Evolutionary conservation across 192 early-diverging fungal genomes (phyloP).

Genomic region (Mortierella antarctica): DNA sequence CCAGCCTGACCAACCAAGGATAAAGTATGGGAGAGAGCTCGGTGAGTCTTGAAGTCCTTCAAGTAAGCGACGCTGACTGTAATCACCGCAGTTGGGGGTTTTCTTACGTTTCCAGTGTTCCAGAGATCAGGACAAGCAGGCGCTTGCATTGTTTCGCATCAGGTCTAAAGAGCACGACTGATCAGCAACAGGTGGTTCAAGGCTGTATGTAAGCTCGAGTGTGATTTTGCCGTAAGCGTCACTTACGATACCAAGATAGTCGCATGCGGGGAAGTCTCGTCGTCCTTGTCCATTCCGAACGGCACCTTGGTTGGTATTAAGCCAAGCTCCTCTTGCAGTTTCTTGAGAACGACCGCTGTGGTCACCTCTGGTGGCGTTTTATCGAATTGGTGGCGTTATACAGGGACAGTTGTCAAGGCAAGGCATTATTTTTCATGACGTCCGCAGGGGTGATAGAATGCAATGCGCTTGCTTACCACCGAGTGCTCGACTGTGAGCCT

Average conservation of each 20-base stretch:
- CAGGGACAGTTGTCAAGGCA: neutral
- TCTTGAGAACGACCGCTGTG: constrained; percentile 5
- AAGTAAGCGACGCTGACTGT: too few species aligned
- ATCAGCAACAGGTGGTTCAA: neutral
- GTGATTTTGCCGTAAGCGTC: neutral
- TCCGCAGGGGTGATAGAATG: neutral
- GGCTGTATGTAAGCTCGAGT: neutral
- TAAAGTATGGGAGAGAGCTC: neutral
- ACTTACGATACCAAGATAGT: constrained; percentile 32
- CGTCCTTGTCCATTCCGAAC: constrained; percentile 15
- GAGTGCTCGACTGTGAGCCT: constrained; percentile 30
- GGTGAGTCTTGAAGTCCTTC: neutral
- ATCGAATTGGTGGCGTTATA: neutral
- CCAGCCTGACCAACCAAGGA: constrained; percentile 9
- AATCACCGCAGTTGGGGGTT: neutral
- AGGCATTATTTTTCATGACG: too few species aligned
- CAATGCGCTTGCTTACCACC: constrained; percentile 6
- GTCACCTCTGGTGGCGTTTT: constrained; percentile 5
- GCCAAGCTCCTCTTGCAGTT: constrained; percentile 21
- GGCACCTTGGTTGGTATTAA: constrained; percentile 19
- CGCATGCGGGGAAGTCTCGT: constrained; percentile 25
- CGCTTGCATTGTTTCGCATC: constrained; percentile 24
- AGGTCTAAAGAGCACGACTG: constrained; percentile 1
- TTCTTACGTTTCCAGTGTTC: constrained; percentile 31
- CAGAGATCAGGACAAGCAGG: constrained; percentile 18